Conservation (phyloP, 352 stramenopile species). For the Phytopythium vexans region DNA sequence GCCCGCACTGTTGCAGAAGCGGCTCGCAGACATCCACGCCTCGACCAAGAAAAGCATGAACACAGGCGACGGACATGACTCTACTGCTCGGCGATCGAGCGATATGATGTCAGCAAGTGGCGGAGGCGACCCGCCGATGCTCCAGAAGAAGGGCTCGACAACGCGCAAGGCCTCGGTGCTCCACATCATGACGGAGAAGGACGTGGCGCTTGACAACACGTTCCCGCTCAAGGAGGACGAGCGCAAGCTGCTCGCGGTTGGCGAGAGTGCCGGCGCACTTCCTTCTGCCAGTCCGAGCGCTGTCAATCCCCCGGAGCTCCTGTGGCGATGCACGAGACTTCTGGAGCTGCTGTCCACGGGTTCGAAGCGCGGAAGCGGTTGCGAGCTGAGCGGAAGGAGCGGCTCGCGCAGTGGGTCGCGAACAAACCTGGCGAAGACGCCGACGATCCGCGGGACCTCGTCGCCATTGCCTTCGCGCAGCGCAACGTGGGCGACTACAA, state of each 20-base stretch:
- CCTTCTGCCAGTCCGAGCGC: neutral
- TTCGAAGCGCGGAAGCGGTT: slow-evolving; percentile 83
- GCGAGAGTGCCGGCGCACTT: neutral
- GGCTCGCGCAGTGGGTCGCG: slow-evolving; percentile 51
- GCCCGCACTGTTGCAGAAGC: slow-evolving; percentile 53
- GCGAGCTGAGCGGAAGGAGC: slow-evolving; percentile 64
- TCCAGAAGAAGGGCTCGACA: slow-evolving; percentile 24
- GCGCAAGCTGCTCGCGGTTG: slow-evolving; percentile 13
- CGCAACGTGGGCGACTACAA: slow-evolving; percentile 92
- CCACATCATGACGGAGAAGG: slow-evolving; percentile 61
- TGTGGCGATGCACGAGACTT: slow-evolving; percentile 3
- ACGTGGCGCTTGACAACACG: slow-evolving; percentile 32
- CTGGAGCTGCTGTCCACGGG: slow-evolving; percentile 42
- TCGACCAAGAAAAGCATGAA: slow-evolving; percentile 13
- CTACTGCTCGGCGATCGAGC: neutral
- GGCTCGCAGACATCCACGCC: slow-evolving; percentile 68
- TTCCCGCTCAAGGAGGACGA: slow-evolving; percentile 69
- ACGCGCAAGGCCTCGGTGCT: slow-evolving; percentile 60
- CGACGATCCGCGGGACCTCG: slow-evolving; percentile 88
- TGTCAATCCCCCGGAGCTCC: slow-evolving; percentile 14
- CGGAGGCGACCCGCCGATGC: slow-evolving; percentile 3
- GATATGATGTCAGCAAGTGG: neutral
- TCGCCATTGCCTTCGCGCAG: slow-evolving; percentile 85
- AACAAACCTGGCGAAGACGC: slow-evolving; percentile 87
- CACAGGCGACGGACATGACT: neutral